A percentile compares a stretch with the other conserved stretches of the same genome.
These are phyloP conservation scores for Leccinum obscurum DNA, from an alignment of 768 basidiomycete species.

Conservation along the genomic window DNA sequence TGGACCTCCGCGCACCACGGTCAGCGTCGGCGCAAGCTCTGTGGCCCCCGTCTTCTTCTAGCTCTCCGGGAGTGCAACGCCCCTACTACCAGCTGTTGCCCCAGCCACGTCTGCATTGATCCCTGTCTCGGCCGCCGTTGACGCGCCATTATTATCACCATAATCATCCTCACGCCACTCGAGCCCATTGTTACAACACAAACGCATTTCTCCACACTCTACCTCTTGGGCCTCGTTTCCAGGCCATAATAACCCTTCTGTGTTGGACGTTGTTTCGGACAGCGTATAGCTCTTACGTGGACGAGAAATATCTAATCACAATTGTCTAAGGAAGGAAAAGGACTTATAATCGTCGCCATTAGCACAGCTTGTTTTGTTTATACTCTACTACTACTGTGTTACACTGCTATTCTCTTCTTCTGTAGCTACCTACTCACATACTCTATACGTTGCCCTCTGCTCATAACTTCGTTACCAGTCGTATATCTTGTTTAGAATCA, in stretches of 20 bases:
- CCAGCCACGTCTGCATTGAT: not conserved
- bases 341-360: slow-evolving; percentile 15
- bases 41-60: slow-evolving; percentile 64
- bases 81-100: not conserved
- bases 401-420: slow-evolving; percentile 5
- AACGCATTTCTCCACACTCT: slow-evolving; percentile 3
- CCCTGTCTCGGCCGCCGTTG: not conserved
- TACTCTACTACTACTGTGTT: not conserved
- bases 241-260: slow-evolving; percentile 7
- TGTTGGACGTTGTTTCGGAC: slow-evolving; percentile 8
- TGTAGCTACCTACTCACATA: slow-evolving; percentile 20
- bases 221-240: slow-evolving; percentile 5
- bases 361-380: slow-evolving; percentile 7
- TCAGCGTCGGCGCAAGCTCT: slow-evolving; percentile 50
- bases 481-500: not conserved
- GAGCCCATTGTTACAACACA: not conserved
- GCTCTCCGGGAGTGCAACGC: slow-evolving; percentile 9
- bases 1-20: slow-evolving; percentile 33
- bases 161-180: not conserved
- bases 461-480: slow-evolving; percentile 6
- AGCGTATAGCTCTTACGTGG: not conserved
- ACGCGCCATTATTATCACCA: slow-evolving; percentile 3
- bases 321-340: slow-evolving; percentile 19
- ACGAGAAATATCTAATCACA: slow-evolving; percentile 20
- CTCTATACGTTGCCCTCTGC: slow-evolving; percentile 7